Percentiles rank a stretch among this genome's conserved stretches.
Evolutionary conservation across 805 yeast species (phyloP).

Genomic region (Candida corydali): DNA sequence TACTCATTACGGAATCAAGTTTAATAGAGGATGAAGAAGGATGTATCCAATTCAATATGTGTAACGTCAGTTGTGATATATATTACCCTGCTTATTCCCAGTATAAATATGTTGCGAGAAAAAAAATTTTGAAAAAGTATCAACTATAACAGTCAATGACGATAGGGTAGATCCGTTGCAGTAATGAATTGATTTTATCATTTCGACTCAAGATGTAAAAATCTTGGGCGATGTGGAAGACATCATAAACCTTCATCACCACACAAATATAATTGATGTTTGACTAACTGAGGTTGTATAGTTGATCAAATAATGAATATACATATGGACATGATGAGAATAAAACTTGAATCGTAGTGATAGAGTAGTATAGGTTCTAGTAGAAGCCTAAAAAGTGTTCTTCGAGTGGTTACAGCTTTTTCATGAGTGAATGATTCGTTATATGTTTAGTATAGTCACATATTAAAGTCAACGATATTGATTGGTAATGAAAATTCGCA

Average conservation of each 20-base stretch:
- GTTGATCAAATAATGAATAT: not conserved
- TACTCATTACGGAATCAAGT: not conserved
- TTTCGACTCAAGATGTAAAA: slow-evolving; percentile 11
- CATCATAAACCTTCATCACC: slow-evolving; percentile 47
- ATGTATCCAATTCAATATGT: too few species aligned
- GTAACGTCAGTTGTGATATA: too few species aligned
- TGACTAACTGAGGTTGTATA: slow-evolving; percentile 34
- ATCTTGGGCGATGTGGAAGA: slow-evolving; percentile 50
- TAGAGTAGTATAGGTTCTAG: too few species aligned
- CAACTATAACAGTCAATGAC: slow-evolving; percentile 61
- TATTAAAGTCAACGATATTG: too few species aligned
- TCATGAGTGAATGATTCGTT: too few species aligned
- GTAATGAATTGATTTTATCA: slow-evolving; percentile 17
- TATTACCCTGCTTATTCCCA: too few species aligned
- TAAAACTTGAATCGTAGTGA: too few species aligned
- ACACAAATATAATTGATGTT: slow-evolving; percentile 43
- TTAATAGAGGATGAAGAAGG: too few species aligned
- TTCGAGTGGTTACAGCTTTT: too few species aligned
- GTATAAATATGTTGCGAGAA: slow-evolving; percentile 2
- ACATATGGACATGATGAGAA: not conserved
- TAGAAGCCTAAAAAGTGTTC: too few species aligned
- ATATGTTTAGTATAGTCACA: too few species aligned
- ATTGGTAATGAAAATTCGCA: too few species aligned
- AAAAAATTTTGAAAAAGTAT: slow-evolving; percentile 19
- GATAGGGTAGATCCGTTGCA: slow-evolving; percentile 43